A percentile compares a stretch with the other conserved stretches of the same genome.
These are phyloP conservation scores for Xylaria scruposa DNA, from an alignment of 495 filamentous ascomycete species.

Conservation along the genomic window DNA sequence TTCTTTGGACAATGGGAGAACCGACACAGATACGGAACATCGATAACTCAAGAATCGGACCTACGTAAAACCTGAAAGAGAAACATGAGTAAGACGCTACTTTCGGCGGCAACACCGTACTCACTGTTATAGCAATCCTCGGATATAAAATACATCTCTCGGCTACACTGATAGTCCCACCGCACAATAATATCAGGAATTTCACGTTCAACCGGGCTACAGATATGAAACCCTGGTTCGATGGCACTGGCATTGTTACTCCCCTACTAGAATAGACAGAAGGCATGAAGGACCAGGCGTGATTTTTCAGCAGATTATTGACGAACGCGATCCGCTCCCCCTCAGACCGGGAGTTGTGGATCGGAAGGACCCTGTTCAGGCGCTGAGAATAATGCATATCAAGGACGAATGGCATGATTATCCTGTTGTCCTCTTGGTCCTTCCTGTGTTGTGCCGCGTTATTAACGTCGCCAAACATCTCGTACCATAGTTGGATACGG, in stretches of 20 bases:
- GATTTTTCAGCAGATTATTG: background rate
- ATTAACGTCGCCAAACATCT: background rate
- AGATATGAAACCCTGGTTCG: no score
- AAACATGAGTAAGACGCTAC: background rate
- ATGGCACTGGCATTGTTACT: no score
- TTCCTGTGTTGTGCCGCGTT: background rate
- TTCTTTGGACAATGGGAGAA: background rate
- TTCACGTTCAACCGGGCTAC: background rate
- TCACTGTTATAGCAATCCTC: background rate
- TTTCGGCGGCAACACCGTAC: background rate
- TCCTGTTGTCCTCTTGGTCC: background rate
- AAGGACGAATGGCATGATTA: background rate
- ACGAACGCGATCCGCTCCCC: background rate
- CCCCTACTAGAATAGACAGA: no score
- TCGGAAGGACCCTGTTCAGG: background rate
- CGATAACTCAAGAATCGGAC: background rate
- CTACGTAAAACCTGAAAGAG: slow-evolving; percentile 2
- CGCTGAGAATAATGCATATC: background rate
- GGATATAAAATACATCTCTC: slow-evolving; percentile 6
- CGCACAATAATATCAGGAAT: background rate
- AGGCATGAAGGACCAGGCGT: background rate
- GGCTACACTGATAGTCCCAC: background rate
- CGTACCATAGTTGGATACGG: background rate
- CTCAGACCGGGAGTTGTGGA: background rate
- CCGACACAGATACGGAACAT: background rate